Percentiles rank a stretch among this genome's conserved stretches.
Conservation (phyloP, 2,329 filamentous ascomycete species). For the Fusarium irregulare region DNA sequence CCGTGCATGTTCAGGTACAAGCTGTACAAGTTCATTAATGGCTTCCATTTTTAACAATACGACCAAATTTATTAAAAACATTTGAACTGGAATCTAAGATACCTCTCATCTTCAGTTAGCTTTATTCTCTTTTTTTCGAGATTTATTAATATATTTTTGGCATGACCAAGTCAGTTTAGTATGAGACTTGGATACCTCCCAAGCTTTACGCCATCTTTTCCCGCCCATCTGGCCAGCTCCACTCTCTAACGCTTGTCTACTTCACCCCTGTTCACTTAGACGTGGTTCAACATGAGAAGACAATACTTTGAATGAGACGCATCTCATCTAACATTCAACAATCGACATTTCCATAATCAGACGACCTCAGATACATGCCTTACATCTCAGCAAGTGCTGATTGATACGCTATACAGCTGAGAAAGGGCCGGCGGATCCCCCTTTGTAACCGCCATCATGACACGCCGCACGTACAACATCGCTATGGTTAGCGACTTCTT, state of each 20-base stretch:
- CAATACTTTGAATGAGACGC: constrained; percentile 21
- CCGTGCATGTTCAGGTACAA: neutral
- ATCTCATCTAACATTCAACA: constrained; percentile 8
- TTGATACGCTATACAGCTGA: neutral
- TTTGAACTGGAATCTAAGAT: accelerated
- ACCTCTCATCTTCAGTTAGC: accelerated
- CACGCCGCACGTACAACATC: constrained; percentile 72
- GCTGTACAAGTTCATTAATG: neutral
- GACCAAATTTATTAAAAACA: neutral
- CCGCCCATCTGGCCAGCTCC: constrained; percentile 28
- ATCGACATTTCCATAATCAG: neutral
- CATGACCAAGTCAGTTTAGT: neutral
- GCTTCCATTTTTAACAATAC: neutral
- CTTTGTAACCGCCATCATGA: constrained; percentile 54
- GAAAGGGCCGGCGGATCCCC: constrained; percentile 1
- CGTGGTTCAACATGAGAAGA: constrained; percentile 29
- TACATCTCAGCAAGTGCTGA: constrained; percentile 19
- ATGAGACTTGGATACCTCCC: neutral
- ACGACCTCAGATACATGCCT: neutral
- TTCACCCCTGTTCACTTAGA: constrained; percentile 36
- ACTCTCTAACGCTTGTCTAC: constrained; percentile 7
- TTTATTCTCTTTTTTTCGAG: neutral
- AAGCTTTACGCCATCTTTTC: constrained; percentile 1
- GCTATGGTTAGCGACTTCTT: constrained; percentile 99
- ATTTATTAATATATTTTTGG: neutral